phyloP scores from a whole-genome alignment of 352 stramenopile genomes.

The Globisporangium carolinianum region DNA sequence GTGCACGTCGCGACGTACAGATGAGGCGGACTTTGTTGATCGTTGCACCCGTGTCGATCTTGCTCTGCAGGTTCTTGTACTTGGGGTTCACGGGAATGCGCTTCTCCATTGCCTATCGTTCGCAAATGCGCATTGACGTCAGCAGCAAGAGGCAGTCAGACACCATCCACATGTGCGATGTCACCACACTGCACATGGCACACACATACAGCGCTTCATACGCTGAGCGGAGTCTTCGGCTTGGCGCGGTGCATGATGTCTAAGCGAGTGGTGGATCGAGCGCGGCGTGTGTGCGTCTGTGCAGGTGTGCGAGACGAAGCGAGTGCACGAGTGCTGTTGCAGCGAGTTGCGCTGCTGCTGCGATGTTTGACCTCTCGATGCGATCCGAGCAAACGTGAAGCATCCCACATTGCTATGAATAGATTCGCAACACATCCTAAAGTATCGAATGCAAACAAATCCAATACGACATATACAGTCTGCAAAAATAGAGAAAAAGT shows the following conservation, averaged over 20 bases:
- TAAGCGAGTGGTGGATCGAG: not conserved
- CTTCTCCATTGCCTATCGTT: slow-evolving; percentile 65
- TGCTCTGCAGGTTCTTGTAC: slow-evolving; percentile 76
- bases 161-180: not conserved
- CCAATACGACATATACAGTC: too few species aligned
- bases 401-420: too few species aligned
- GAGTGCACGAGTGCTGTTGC: not conserved
- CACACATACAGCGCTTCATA: slow-evolving; percentile 11
- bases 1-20: slow-evolving; percentile 28
- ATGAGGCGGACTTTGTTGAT: slow-evolving; percentile 76
- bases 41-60: slow-evolving; percentile 66
- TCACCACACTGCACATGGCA: not conserved
- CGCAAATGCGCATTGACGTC: not conserved
- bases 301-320: not conserved
- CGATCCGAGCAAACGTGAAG: too few species aligned
- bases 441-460: too few species aligned
- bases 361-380: too few species aligned
- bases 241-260: slow-evolving; percentile 51
- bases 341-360: too few species aligned
- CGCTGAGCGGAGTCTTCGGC: slow-evolving; percentile 53
- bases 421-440: too few species aligned
- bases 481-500: too few species aligned
- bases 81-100: slow-evolving; percentile 66
- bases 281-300: too few species aligned
- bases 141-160: not conserved